A percentile compares a stretch with the other conserved stretches of the same genome.
phyloP scores from a whole-genome alignment of 257 asterid species.

The Solanum medicagineum region DNA sequence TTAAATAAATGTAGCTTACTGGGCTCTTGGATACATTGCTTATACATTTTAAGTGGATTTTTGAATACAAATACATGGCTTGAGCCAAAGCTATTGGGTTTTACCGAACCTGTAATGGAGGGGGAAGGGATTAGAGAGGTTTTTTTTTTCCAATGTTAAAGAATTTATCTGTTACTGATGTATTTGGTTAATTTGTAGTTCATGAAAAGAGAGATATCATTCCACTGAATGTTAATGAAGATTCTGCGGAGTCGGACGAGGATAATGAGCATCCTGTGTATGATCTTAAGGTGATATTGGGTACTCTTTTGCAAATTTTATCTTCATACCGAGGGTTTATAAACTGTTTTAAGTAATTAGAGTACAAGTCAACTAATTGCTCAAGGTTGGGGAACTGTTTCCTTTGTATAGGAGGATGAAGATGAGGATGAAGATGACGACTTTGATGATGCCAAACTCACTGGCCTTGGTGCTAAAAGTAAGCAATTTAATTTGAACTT shows the following conservation, averaged over 20 bases:
- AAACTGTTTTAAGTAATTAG: background rate
- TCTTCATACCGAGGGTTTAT: background rate
- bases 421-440: constrained; percentile 21
- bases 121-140: background rate
- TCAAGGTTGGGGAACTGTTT: background rate
- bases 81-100: background rate
- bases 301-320: background rate
- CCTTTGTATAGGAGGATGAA: constrained; percentile 24
- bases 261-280: constrained; percentile 70
- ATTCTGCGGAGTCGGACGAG: constrained; percentile 59
- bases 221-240: constrained; percentile 52
- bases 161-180: background rate
- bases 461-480: constrained; percentile 71
- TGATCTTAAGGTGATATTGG: constrained; percentile 46
- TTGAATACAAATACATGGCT: background rate
- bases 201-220: constrained; percentile 79
- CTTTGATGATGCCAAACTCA: constrained; percentile 36
- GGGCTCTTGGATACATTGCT: background rate
- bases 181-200: constrained; percentile 34
- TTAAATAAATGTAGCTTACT: background rate
- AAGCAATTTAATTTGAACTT: constrained; percentile 9
- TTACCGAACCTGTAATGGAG: background rate
- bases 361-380: background rate
- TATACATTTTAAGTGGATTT: background rate
- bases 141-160: background rate